These are phyloP conservation scores for Lentinula detonsa DNA, from an alignment of 768 basidiomycete species.

Conservation along the genomic window DNA sequence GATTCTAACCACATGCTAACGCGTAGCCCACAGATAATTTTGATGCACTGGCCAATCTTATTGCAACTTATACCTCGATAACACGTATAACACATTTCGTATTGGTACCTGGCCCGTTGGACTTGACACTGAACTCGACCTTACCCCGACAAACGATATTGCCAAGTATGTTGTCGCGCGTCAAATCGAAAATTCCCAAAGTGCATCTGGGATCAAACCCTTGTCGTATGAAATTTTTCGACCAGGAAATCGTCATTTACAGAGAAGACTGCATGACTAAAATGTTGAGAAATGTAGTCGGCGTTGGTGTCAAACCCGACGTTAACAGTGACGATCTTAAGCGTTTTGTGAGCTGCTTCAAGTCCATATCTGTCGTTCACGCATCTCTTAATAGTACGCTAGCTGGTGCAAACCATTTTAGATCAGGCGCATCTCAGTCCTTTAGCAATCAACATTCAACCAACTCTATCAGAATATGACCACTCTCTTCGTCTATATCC, in stretches of 20 bases:
- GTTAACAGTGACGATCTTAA: conserved; percentile 77
- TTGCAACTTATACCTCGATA: conserved; percentile 75
- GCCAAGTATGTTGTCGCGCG: conserved; percentile 60
- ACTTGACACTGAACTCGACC: conserved; percentile 75
- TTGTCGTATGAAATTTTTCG: conserved; percentile 90
- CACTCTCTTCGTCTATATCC: conserved; percentile 92
- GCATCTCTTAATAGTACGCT: conserved; percentile 1
- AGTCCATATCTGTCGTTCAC: neutral
- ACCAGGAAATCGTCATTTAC: conserved; percentile 92
- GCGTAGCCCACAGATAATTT: conserved; percentile 65
- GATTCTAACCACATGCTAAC: conserved; percentile 1
- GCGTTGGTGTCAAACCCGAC: conserved; percentile 81
- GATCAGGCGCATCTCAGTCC: conserved; percentile 96
- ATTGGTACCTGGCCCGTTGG: conserved; percentile 90
- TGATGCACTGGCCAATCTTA: conserved; percentile 78
- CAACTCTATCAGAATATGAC: conserved; percentile 85
- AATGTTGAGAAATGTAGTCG: conserved; percentile 89
- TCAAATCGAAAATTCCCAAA: conserved; percentile 72
- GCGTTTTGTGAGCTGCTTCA: conserved; percentile 65
- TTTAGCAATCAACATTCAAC: conserved; percentile 76
- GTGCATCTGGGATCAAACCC: conserved; percentile 86
- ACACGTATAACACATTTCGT: conserved; percentile 82
- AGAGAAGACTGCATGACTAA: conserved; percentile 90
- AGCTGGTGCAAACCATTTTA: conserved; percentile 95
- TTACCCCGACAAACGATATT: conserved; percentile 81